Evolutionary conservation across 169 alveolate species (phyloP).

Genomic region (Eimeria tenella): DNA sequence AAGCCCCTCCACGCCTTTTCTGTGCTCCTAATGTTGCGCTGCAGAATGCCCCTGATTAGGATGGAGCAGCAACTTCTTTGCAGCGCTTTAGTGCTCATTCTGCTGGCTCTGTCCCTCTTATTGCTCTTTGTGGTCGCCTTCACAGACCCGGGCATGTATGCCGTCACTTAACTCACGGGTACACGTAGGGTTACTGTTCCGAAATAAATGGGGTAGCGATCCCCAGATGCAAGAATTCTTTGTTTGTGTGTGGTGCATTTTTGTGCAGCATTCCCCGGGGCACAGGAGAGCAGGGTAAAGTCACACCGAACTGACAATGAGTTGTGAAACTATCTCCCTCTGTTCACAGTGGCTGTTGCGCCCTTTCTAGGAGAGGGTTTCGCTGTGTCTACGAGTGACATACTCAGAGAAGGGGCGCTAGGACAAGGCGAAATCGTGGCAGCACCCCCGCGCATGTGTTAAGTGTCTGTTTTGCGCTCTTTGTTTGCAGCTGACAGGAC

Average conservation of each 20-base stretch:
- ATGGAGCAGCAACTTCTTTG: conserved; percentile 33
- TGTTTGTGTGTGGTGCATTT: background rate
- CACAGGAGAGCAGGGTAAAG: conserved; percentile 29
- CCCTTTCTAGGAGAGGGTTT: background rate
- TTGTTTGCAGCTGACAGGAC: conserved; percentile 28
- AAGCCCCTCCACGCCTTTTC: background rate
- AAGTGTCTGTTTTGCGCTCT: background rate
- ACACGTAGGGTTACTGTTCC: background rate
- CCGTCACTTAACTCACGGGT: background rate
- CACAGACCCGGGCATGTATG: conserved; percentile 78
- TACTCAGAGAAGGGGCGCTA: background rate
- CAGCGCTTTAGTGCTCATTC: conserved; percentile 34
- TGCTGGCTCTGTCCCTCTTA: conserved; percentile 37
- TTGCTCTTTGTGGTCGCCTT: conserved; percentile 65
- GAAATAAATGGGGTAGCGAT: background rate
- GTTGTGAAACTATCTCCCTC: too few species aligned
- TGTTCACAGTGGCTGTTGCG: too few species aligned
- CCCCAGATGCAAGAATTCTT: background rate
- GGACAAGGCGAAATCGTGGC: background rate
- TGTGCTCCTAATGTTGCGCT: background rate
- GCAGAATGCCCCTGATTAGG: conserved; percentile 52
- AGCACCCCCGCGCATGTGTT: background rate
- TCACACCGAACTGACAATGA: background rate
- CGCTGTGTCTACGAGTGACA: background rate
- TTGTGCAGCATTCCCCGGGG: conserved; percentile 56